These are phyloP conservation scores for Trametes meyenii DNA, from an alignment of 768 basidiomycete genomes.

Conservation along the genomic window DNA sequence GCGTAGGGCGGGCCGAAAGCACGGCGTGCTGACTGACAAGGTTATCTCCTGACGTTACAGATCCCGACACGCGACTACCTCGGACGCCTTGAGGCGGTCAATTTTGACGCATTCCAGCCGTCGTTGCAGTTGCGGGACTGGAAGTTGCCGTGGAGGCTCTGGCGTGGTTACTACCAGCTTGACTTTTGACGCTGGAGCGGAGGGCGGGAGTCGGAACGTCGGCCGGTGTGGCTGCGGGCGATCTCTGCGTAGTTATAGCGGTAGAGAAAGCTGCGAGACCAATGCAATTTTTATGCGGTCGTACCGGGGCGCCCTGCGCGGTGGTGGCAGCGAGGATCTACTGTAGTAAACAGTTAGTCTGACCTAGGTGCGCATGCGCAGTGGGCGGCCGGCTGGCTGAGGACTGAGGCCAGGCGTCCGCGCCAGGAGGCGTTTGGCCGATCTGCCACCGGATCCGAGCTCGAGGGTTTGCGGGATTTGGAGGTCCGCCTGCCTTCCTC, in stretches of 20 bases:
- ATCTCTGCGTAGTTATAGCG: constrained; percentile 5
- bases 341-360: no score
- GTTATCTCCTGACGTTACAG: constrained; percentile 39
- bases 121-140: constrained; percentile 69
- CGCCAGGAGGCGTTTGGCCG: constrained; percentile 18
- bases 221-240: constrained; percentile 8
- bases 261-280: background rate
- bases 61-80: constrained; percentile 71
- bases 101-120: constrained; percentile 74
- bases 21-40: constrained; percentile 18
- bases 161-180: constrained; percentile 53
- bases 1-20: constrained; percentile 9
- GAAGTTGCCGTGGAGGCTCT: constrained; percentile 76
- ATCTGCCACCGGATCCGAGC: constrained; percentile 23
- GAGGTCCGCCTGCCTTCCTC: constrained; percentile 22
- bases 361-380: background rate
- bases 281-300: constrained; percentile 1
- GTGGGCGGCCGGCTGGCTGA: background rate
- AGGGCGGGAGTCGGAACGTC: constrained; percentile 1
- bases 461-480: constrained; percentile 22
- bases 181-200: constrained; percentile 31
- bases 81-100: constrained; percentile 61
- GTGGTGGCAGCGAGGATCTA: background rate
- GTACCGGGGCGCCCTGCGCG: background rate
- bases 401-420: background rate